Evolutionary conservation across 2,329 filamentous ascomycete species (phyloP), one percentile per base, ranked within the genome.

Genomic region (Alternaria gansuensis): DNA sequence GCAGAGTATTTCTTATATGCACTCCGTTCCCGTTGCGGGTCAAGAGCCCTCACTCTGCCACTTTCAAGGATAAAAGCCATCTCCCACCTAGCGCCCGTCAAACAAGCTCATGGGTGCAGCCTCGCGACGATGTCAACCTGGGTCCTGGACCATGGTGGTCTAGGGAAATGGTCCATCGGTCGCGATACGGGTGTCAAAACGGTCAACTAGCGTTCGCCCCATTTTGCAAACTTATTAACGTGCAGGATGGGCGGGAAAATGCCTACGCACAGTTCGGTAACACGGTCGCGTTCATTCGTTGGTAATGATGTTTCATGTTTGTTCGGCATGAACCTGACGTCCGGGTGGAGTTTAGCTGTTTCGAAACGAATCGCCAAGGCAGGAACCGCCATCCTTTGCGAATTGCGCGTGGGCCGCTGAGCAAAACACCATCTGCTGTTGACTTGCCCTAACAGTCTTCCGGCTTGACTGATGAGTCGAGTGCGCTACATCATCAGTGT

Each of bases 191-290:
- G 54, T 62, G 63, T 65, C 67, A 66, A 60, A 62, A 54, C 50
- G 41, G 54, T 61, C 62, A 54, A 40, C 51, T 37, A 46, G 58
- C 39, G 57, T 54, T 54, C 55, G 57, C 59, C 60, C 67, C 51
- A 59, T 28, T 60, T 71, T 59, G 54, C 63, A 66, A 69, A 39
- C 63, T 73, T 69, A 51, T 73, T 72, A 68, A 62, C 51, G 31
- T 54, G 60, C 63, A 61, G 62, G 48, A 66, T 44, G 57, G 54
- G 44, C 56, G 64, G 54, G 49, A 51, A 59, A 46, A 55, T 51
- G 51, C 59, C 58, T 61, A 36, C 51, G 51, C 34, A 52, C 48
- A 14, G 40, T 46, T 54, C 31, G 29, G 51, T 39, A 48, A 43
- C 39, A 48, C 23, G 4, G 17, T 13, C 5, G 31, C 31, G 36